Evolutionary conservation across 352 stramenopile species (phyloP).

Genomic region (Globisporangium iwayamae): DNA sequence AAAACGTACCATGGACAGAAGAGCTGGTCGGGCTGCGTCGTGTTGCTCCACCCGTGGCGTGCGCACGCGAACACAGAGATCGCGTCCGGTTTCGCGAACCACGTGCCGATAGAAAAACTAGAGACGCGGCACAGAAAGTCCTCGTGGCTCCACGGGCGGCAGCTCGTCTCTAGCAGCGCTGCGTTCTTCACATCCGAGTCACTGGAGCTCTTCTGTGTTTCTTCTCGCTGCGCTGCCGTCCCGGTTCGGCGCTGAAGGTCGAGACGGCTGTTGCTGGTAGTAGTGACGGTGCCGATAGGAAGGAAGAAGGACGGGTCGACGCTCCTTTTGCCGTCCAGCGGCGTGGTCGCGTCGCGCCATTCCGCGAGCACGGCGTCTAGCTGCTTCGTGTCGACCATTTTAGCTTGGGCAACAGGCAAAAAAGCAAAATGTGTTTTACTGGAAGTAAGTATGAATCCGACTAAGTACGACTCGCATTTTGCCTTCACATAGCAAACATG

Average conservation of each 20-base stretch:
- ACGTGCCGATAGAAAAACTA: conserved; percentile 52
- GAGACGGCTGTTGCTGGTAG: not conserved
- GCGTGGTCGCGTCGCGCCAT: conserved; percentile 14
- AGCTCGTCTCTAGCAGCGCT: conserved; percentile 12
- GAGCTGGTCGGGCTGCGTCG: conserved; percentile 32
- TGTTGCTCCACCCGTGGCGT: conserved; percentile 54
- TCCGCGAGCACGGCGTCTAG: conserved; percentile 14
- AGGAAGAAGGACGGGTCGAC: conserved; percentile 10
- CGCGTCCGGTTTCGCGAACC: conserved; percentile 55
- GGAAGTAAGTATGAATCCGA: not conserved
- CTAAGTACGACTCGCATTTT: not conserved
- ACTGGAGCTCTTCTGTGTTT: not conserved
- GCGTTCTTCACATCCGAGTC: not conserved
- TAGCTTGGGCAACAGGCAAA: not conserved
- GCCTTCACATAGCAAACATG: not conserved
- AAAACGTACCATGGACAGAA: conserved; percentile 32
- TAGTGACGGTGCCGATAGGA: not conserved
- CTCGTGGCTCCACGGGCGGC: conserved; percentile 43
- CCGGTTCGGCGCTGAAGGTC: not conserved
- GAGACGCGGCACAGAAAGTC: conserved; percentile 48
- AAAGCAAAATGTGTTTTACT: not conserved
- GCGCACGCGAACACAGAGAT: conserved; percentile 48
- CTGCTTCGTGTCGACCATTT: conserved; percentile 7
- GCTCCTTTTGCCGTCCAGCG: conserved; percentile 11
- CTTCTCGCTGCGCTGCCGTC: not conserved